These are phyloP conservation scores for Pseudozyma tsukubaensis DNA, from an alignment of 1,284 basidiomycete species.

Conservation along the genomic window DNA sequence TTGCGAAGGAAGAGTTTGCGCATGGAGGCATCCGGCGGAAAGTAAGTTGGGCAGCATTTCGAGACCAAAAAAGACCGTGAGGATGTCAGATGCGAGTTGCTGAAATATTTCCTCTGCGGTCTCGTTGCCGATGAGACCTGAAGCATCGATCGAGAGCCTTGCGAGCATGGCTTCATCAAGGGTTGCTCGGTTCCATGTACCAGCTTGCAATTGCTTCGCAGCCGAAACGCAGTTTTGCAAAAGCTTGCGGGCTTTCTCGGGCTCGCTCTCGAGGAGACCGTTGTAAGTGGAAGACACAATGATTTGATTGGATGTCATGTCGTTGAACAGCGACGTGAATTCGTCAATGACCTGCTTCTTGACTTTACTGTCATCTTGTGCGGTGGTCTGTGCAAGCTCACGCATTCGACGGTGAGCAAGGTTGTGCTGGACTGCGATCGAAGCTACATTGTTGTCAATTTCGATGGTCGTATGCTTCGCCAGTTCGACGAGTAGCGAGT, in stretches of 20 bases:
- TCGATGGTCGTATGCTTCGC: constrained; percentile 18
- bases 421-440: constrained; percentile 26
- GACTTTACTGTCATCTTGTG: not conserved
- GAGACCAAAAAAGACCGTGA: constrained; percentile 28
- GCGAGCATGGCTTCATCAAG: constrained; percentile 4
- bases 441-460: constrained; percentile 35
- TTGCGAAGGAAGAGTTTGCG: constrained; percentile 25
- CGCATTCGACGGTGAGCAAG: constrained; percentile 29
- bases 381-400: constrained; percentile 8
- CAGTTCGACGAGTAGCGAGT: constrained; percentile 23
- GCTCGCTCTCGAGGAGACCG: not conserved
- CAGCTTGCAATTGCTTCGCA: constrained; percentile 18
- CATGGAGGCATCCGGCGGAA: constrained; percentile 22
- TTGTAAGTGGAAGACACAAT: constrained; percentile 18
- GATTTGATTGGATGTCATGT: constrained; percentile 40
- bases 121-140: constrained; percentile 13
- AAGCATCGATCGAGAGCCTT: constrained; percentile 6
- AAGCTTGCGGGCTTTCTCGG: constrained; percentile 15
- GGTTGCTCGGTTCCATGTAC: constrained; percentile 11
- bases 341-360: constrained; percentile 19
- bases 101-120: constrained; percentile 4
- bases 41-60: constrained; percentile 31
- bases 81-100: constrained; percentile 31
- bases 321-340: constrained; percentile 22
- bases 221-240: not conserved